Evolutionary conservation across 1,139 yeast species (phyloP).

Genomic region (Wickerhamomyces sp.): DNA sequence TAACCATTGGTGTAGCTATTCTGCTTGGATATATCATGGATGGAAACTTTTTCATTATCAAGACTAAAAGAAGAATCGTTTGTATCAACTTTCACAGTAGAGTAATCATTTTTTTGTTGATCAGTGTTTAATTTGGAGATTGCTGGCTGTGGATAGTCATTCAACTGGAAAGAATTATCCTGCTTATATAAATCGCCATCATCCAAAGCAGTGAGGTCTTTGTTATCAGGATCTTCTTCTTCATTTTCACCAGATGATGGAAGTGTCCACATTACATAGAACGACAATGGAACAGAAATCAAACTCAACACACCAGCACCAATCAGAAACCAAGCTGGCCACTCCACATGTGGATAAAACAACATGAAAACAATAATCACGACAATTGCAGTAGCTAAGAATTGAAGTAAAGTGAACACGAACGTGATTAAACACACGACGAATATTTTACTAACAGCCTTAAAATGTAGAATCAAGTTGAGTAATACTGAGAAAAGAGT

Average conservation of each 20-base stretch:
- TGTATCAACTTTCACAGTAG: constrained; percentile 15
- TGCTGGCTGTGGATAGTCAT: constrained; percentile 9
- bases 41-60: constrained; percentile 19
- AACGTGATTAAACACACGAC: constrained; percentile 30
- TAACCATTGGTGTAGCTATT: constrained; percentile 7
- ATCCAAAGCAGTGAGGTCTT: constrained; percentile 32
- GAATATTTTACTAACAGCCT: constrained; percentile 33
- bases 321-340: constrained; percentile 68
- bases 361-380: constrained; percentile 51
- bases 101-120: constrained; percentile 11
- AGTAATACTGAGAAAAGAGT: constrained; percentile 47
- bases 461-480: constrained; percentile 37
- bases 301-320: constrained; percentile 60
- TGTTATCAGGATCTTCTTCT: constrained; percentile 19
- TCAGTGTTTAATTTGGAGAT: constrained; percentile 1
- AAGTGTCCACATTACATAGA: constrained; percentile 28
- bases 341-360: constrained; percentile 58
- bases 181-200: constrained; percentile 25
- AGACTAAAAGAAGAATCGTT: constrained; percentile 18
- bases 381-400: constrained; percentile 47
- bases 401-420: constrained; percentile 38
- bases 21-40: constrained; percentile 22
- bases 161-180: constrained; percentile 9
- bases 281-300: constrained; percentile 38
- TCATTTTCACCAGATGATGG: constrained; percentile 30